A percentile compares a stretch with the other conserved stretches of the same genome.
phyloP scores from a whole-genome alignment of 2,329 filamentous ascomycete genomes.

The Diaporthe vexans region DNA sequence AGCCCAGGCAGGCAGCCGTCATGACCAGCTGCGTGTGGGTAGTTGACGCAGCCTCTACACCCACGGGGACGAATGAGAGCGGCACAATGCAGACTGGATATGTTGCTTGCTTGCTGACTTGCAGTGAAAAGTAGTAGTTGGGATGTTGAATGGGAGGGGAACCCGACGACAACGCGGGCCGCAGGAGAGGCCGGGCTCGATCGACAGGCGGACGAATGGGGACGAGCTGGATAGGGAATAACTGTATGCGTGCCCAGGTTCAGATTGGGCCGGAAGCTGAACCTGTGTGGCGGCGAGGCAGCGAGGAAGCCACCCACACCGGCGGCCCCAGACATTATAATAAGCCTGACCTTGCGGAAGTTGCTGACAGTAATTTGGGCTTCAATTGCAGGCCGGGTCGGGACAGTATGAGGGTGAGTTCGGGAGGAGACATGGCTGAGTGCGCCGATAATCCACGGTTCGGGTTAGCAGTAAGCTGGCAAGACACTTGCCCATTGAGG shows the following conservation, averaged over 20 bases:
- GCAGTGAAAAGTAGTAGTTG: slow-evolving; percentile 28
- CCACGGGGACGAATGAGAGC: slow-evolving; percentile 12
- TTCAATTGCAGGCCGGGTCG: neutral
- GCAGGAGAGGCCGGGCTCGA: slow-evolving; percentile 23
- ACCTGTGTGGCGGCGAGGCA: slow-evolving; percentile 16
- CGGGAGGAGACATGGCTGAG: neutral
- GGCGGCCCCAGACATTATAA: slow-evolving; percentile 7
- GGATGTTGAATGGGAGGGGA: slow-evolving; percentile 9
- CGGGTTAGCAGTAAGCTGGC: slow-evolving; percentile 15
- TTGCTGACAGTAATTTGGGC: neutral
- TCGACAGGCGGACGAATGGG: slow-evolving; percentile 6
- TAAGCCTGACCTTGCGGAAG: neutral
- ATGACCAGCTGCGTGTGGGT: slow-evolving; percentile 22
- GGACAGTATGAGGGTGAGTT: neutral
- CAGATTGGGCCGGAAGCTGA: slow-evolving; percentile 21
- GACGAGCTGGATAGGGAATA: slow-evolving; percentile 27
- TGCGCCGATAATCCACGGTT: slow-evolving; percentile 2
- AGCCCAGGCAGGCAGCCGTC: slow-evolving; percentile 27
- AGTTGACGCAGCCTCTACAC: slow-evolving; percentile 32
- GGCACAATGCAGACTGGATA: neutral
- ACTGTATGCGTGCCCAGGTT: slow-evolving; percentile 18
- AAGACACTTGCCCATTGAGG: slow-evolving; percentile 34
- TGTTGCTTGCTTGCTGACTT: slow-evolving; percentile 31
- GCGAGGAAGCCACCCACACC: slow-evolving; percentile 5
- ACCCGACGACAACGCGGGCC: slow-evolving; percentile 25